Conservation (phyloP, 768 basidiomycete species). For the Daedaleopsis nitida region DNA sequence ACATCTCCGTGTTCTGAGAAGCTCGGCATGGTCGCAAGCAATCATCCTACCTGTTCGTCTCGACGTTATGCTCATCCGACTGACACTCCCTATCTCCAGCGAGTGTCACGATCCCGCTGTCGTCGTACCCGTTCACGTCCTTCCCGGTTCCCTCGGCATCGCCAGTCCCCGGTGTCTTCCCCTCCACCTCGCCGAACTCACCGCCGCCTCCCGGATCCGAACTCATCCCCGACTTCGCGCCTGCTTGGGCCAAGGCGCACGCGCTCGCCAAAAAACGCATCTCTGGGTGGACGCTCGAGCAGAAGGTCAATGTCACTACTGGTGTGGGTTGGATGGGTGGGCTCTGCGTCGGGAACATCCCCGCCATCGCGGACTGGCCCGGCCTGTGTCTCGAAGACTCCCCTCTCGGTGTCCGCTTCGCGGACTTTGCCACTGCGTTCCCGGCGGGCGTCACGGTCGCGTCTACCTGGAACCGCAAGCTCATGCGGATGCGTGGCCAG, state of each 20-base stretch:
- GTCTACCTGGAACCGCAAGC: constrained; percentile 75
- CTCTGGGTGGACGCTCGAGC: constrained; percentile 52
- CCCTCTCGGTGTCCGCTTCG: constrained; percentile 76
- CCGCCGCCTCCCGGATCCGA: constrained; percentile 51
- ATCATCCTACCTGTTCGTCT: background rate
- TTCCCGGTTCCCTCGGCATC: constrained; percentile 62
- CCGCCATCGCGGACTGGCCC: constrained; percentile 54
- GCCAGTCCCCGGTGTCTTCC: constrained; percentile 55
- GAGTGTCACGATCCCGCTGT: constrained; percentile 39
- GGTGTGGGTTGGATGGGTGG: constrained; percentile 69
- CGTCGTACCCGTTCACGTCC: constrained; percentile 51
- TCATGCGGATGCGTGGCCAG: constrained; percentile 75
- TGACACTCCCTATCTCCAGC: constrained; percentile 14
- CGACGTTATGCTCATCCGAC: background rate
- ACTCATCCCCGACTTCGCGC: constrained; percentile 46
- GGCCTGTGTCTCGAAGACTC: constrained; percentile 79
- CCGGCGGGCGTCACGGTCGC: constrained; percentile 86
- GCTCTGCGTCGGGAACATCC: constrained; percentile 70
- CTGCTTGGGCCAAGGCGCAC: constrained; percentile 26
- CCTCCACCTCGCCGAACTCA: constrained; percentile 51
- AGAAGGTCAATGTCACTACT: constrained; percentile 66
- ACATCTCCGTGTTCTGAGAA: background rate
- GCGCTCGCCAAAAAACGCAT: constrained; percentile 38
- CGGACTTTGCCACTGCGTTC: constrained; percentile 75
- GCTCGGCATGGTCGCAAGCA: background rate